phyloP scores from a whole-genome alignment of 345 rosid genomes.

The Psidium guajava region DNA sequence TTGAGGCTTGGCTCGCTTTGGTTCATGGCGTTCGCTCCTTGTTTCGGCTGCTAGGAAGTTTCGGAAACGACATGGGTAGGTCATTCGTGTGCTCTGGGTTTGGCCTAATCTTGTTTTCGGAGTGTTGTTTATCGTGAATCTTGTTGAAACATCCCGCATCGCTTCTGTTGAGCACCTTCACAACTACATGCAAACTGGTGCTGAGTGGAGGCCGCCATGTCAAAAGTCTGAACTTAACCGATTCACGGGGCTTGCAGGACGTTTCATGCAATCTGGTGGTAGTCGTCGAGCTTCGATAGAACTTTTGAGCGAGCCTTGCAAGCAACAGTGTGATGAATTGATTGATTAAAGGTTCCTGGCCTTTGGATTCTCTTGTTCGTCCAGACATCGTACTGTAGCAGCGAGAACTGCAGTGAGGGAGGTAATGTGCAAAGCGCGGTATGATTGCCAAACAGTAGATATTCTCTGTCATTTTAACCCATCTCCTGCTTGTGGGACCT shows the following conservation, averaged over 20 bases:
- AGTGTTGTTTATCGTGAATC: neutral
- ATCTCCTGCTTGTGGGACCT: neutral
- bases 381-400: neutral
- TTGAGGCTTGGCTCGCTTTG: neutral
- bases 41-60: neutral
- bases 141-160: neutral
- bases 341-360: neutral
- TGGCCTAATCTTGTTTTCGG: neutral
- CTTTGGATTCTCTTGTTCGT: neutral
- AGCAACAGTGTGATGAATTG: neutral
- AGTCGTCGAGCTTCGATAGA: neutral
- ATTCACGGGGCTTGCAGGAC: neutral
- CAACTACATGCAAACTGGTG: neutral
- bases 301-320: neutral
- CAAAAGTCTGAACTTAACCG: neutral
- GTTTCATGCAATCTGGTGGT: neutral
- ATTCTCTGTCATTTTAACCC: neutral
- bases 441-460: neutral
- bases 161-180: neutral
- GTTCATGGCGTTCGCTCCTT: neutral
- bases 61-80: neutral
- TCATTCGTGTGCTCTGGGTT: neutral
- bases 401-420: neutral
- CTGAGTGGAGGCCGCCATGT: neutral
- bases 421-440: neutral